phyloP scores from a whole-genome alignment of 2,329 filamentous ascomycete genomes.

The Penicillium sp. region DNA sequence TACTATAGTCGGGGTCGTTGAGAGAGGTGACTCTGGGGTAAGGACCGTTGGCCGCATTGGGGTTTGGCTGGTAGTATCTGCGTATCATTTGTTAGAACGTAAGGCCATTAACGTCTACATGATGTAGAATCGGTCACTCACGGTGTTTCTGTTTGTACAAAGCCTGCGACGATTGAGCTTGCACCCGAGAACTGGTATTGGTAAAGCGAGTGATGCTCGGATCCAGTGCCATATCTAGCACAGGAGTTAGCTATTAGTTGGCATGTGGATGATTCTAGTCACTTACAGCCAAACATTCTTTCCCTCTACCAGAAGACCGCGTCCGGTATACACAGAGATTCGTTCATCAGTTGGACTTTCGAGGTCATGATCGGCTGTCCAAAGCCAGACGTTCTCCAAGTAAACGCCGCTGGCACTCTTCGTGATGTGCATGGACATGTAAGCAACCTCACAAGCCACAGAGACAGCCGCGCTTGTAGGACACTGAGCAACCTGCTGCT shows the following conservation, averaged over 20 bases:
- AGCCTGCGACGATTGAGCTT: conserved; percentile 32
- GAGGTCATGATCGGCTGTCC: conserved; percentile 56
- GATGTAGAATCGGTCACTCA: conserved; percentile 17
- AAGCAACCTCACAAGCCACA: conserved; percentile 35
- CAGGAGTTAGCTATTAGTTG: conserved; percentile 5
- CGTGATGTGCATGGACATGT: conserved; percentile 40
- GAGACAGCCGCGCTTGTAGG: conserved; percentile 40
- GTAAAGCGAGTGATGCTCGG: conserved; percentile 49
- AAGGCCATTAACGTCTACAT: background rate
- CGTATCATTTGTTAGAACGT: background rate
- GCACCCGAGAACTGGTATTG: conserved; percentile 47
- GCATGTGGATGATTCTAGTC: background rate
- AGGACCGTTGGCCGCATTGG: conserved; percentile 32
- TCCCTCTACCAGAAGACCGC: conserved; percentile 52
- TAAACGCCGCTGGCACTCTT: conserved; percentile 37
- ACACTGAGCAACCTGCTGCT: conserved; percentile 44
- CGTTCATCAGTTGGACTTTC: conserved; percentile 49
- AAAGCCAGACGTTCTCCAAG: conserved; percentile 52
- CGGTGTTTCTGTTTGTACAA: conserved; percentile 42
- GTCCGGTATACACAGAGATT: conserved; percentile 52
- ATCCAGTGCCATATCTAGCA: conserved; percentile 40
- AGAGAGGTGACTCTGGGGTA: conserved; percentile 30
- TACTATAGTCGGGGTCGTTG: conserved; percentile 38
- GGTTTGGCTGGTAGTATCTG: conserved; percentile 41
- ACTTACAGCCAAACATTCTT: conserved; percentile 40